phyloP scores from a whole-genome alignment of 2,329 filamentous ascomycete species.

The Fusarium sp. region DNA sequence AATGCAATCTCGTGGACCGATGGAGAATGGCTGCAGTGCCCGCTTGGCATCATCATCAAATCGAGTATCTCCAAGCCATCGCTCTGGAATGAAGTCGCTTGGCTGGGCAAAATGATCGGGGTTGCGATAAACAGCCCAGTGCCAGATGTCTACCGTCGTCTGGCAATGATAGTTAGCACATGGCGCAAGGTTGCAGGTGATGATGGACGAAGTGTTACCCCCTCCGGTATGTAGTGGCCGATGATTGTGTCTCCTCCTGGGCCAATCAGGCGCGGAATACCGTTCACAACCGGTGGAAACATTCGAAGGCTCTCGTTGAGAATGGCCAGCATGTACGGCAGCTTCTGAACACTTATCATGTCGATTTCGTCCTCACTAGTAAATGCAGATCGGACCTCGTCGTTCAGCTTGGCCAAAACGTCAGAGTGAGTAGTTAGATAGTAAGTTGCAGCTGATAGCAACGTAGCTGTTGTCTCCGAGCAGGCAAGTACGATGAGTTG shows the following conservation, averaged over 20 bases:
- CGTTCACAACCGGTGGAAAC: constrained; percentile 24
- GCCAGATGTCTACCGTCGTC: constrained; percentile 22
- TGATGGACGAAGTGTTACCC: constrained; percentile 30
- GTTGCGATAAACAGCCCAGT: constrained; percentile 23
- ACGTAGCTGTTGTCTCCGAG: constrained; percentile 51
- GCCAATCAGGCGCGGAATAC: constrained; percentile 38
- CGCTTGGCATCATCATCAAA: constrained; percentile 56
- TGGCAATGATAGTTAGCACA: background rate
- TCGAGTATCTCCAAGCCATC: constrained; percentile 31
- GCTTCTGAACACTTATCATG: constrained; percentile 14
- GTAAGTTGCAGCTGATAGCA: constrained; percentile 45
- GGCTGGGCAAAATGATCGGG: constrained; percentile 26
- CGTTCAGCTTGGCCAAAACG: constrained; percentile 42
- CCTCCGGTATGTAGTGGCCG: constrained; percentile 47
- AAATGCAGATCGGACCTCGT: constrained; percentile 57
- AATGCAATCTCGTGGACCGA: constrained; percentile 63
- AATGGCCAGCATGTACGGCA: constrained; percentile 49
- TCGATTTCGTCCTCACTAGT: constrained; percentile 53
- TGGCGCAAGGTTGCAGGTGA: too few species aligned
- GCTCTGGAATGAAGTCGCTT: constrained; percentile 17
- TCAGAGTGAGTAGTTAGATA: constrained; percentile 44
- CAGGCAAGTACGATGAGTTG: constrained; percentile 46
- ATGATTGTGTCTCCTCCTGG: constrained; percentile 45
- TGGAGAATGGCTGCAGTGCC: constrained; percentile 59
- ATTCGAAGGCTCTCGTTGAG: constrained; percentile 57